Conservation (phyloP, 768 basidiomycete genomes). For the Tricholoma saponaceum region DNA sequence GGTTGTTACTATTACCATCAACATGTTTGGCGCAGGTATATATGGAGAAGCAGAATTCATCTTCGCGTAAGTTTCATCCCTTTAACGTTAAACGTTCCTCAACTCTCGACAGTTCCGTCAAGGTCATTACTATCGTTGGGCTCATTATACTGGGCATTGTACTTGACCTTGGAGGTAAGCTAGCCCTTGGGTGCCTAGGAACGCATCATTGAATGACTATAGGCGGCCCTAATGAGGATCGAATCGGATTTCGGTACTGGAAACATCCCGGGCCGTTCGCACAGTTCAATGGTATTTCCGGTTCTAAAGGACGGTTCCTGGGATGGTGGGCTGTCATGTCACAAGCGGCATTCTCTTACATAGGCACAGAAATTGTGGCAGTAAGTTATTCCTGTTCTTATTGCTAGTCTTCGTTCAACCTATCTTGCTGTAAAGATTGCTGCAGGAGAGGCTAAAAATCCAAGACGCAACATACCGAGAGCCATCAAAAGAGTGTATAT, state of each 20-base stretch:
- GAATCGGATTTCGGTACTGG: slow-evolving; percentile 77
- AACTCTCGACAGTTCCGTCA: slow-evolving; percentile 56
- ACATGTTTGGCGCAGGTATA: slow-evolving; percentile 70
- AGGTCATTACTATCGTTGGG: slow-evolving; percentile 81
- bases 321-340: slow-evolving; percentile 58
- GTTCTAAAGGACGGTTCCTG: slow-evolving; percentile 71
- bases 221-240: slow-evolving; percentile 81
- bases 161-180: slow-evolving; percentile 71
- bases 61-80: slow-evolving; percentile 65
- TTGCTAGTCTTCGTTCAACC: background rate
- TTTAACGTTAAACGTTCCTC: background rate
- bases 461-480: slow-evolving; percentile 56
- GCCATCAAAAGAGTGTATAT: slow-evolving; percentile 74
- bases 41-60: slow-evolving; percentile 87
- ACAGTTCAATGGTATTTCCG: slow-evolving; percentile 61
- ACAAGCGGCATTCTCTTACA: slow-evolving; percentile 89
- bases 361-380: slow-evolving; percentile 93
- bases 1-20: slow-evolving; percentile 72
- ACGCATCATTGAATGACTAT: background rate
- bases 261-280: slow-evolving; percentile 85
- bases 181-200: background rate
- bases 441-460: slow-evolving; percentile 90
- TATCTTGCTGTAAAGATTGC: slow-evolving; percentile 52
- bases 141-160: slow-evolving; percentile 68
- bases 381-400: slow-evolving; percentile 36